phyloP scores from a whole-genome alignment of 805 yeast species.

The Wickerhamiella spandovensis region DNA sequence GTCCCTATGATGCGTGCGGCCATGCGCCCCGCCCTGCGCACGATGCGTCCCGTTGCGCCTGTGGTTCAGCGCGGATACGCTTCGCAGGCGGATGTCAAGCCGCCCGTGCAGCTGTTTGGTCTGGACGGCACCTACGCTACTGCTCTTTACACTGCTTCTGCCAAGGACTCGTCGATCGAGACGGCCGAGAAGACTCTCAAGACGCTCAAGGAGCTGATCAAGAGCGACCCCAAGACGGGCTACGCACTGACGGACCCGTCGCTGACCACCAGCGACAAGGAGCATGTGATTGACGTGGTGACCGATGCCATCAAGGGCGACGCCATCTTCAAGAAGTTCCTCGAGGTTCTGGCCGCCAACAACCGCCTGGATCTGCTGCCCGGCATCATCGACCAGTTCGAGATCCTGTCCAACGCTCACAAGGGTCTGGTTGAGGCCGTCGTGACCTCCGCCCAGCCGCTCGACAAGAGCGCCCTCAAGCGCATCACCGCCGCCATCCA shows the following conservation, averaged over 20 bases:
- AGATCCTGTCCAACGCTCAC: conserved; percentile 71
- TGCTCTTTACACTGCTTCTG: conserved; percentile 85
- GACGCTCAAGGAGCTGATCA: conserved; percentile 40
- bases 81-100: conserved; percentile 33
- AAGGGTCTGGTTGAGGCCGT: conserved; percentile 87
- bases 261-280: conserved; percentile 61
- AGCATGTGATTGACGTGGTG: conserved; percentile 50
- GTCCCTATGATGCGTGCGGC: neutral
- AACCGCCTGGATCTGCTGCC: conserved; percentile 70
- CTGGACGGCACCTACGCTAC: conserved; percentile 95
- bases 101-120: conserved; percentile 90
- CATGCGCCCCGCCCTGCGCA: neutral
- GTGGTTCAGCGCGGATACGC: neutral
- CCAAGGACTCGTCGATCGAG: conserved; percentile 64
- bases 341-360: conserved; percentile 81
- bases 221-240: conserved; percentile 49
- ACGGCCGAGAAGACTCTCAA: conserved; percentile 53
- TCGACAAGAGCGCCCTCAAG: conserved; percentile 66
- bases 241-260: conserved; percentile 70
- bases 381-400: conserved; percentile 56
- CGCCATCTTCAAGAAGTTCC: conserved; percentile 62
- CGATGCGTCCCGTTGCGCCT: neutral
- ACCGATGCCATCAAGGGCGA: conserved; percentile 39
- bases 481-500: conserved; percentile 69
- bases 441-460: conserved; percentile 71